Evolutionary conservation across 2,329 filamentous ascomycete genomes (phyloP), one percentile per base, ranked within the genome.

Genomic region (Ophiocordyceps sinensis): DNA sequence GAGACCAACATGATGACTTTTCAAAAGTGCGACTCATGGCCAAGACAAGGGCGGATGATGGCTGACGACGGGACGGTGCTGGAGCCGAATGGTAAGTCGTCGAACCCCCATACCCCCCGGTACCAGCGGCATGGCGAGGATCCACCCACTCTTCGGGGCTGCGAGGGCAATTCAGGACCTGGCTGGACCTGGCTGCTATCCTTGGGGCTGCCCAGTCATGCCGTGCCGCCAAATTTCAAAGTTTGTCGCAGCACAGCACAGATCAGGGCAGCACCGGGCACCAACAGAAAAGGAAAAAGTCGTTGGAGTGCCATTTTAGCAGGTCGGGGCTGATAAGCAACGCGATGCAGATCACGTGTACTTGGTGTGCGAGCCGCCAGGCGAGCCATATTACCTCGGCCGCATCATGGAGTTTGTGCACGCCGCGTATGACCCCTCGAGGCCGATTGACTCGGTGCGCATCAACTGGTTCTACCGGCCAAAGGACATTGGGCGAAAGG

Each of bases 401-500:
- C 85, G 91, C 52, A 91, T 98, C 60, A 98, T 98, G 91, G 89
- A 98, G 61, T 96, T 96, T 59, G 68, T 95, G 52, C 86, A 94
- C 55, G 67, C 73, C 54, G 78, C 88, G 53, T 86, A 89, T 55
- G 76, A 88, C 58, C 64, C 69, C 30, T 71, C 70, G 41, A 75
- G 78, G 44, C 80, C 83, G 1, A 79, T 98, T 48, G 89, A 95
- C 57, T 79, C 85, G 35, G 64, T 98, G 53, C 82, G 88, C 51
- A 84, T 96, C 56, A 98, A 98, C 65, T 98, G 91, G 91, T 95
- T 89, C 63, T 96, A 96, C 61, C 79, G 91, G 34, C 89, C 91
- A 43, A 87, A 91, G 62, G 91, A 98, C 64, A 94, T 96, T 56
- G 85, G 85, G 50, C 85, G 88, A 51, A 91, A 88, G 65, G 82